Percentiles rank a stretch among this genome's conserved stretches.
phyloP scores from a whole-genome alignment of 2,329 filamentous ascomycete species.

The Ambrosiella xylebori region DNA sequence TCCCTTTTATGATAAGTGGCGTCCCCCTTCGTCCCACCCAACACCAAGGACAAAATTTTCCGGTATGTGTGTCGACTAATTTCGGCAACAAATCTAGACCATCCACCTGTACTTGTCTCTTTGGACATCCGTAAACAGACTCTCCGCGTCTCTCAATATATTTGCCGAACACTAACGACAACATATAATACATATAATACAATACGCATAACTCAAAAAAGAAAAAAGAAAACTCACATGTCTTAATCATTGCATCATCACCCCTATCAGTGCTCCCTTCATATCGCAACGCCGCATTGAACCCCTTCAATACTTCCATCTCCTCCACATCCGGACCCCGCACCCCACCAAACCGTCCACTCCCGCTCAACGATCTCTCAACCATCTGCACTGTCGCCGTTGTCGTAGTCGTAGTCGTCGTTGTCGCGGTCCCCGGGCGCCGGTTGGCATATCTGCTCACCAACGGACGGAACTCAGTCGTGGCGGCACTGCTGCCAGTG shows the following conservation, averaged over 20 bases:
- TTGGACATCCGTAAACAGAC: too few species aligned
- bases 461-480: not conserved
- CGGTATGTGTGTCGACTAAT: too few species aligned
- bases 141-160: not conserved
- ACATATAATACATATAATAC: not conserved
- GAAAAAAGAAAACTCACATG: not conserved
- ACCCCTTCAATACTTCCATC: conserved; percentile 8
- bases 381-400: not conserved
- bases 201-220: not conserved
- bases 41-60: too few species aligned
- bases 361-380: not conserved
- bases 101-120: too few species aligned
- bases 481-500: not conserved
- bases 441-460: not conserved
- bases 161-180: not conserved
- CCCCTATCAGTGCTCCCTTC: not conserved
- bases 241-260: not conserved
- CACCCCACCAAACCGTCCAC: not conserved
- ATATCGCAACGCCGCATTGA: conserved; percentile 10
- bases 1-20: too few species aligned
- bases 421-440: not conserved
- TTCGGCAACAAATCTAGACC: too few species aligned
- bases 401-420: not conserved
- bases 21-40: too few species aligned
- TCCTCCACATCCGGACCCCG: conserved; percentile 1